Conservation (phyloP, 495 filamentous ascomycete species). For the Darksidea phi region DNA sequence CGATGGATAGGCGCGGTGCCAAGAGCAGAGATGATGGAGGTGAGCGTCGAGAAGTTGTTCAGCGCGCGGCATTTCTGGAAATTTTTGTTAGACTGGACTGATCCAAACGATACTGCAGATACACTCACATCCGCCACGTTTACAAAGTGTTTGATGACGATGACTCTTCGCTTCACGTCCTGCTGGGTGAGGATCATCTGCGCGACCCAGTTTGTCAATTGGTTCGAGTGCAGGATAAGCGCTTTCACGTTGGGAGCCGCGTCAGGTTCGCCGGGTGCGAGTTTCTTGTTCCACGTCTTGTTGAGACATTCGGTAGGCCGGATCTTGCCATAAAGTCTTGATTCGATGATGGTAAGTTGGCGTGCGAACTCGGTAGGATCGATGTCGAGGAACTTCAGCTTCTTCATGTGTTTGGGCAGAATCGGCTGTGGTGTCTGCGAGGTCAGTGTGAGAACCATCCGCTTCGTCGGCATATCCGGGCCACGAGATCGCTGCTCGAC, state of each 20-base stretch:
- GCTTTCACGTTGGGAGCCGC: conserved; percentile 93
- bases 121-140: conserved; percentile 82
- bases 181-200: conserved; percentile 96
- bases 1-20: conserved; percentile 93
- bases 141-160: conserved; percentile 98
- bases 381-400: conserved; percentile 97
- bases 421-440: conserved; percentile 76
- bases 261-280: conserved; percentile 75
- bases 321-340: conserved; percentile 90
- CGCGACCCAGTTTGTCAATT: conserved; percentile 99
- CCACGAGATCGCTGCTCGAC: conserved; percentile 84
- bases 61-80: conserved; percentile 91
- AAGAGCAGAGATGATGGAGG: conserved; percentile 96
- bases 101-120: neutral
- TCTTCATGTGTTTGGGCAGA: conserved; percentile 98
- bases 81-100: conserved; percentile 7
- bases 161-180: conserved; percentile 91
- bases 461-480: conserved; percentile 81
- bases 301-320: conserved; percentile 93
- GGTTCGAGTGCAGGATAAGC: conserved; percentile 94
- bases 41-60: conserved; percentile 97
- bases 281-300: conserved; percentile 98
- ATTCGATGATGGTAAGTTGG: conserved; percentile 95
- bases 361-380: conserved; percentile 93
- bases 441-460: conserved; percentile 80